phyloP scores from a whole-genome alignment of 2,329 filamentous ascomycete species.

The Xylariaceae sp. region DNA sequence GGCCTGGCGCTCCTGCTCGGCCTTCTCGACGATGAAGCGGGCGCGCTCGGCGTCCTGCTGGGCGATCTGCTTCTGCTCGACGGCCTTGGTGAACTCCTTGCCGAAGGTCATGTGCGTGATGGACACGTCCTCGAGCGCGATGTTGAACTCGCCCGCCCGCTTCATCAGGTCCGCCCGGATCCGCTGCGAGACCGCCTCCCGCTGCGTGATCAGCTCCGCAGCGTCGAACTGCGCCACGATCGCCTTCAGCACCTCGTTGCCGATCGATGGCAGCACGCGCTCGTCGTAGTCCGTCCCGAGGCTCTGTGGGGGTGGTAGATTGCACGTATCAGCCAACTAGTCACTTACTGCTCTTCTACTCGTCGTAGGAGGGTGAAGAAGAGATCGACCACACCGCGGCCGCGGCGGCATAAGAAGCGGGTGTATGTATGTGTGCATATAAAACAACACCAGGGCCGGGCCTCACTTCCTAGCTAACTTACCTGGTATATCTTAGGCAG shows the following conservation, averaged over 20 bases:
- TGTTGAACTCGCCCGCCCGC: constrained; percentile 97
- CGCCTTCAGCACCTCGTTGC: constrained; percentile 98
- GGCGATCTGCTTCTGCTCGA: constrained; percentile 99
- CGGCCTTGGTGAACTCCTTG: constrained; percentile 96
- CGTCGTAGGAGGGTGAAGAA: too few relatives aligned
- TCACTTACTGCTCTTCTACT: not conserved
- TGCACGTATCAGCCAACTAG: constrained; percentile 1
- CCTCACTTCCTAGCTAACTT: too few relatives aligned
- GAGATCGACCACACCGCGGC: too few relatives aligned
- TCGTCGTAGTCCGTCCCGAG: constrained; percentile 99
- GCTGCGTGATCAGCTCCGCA: constrained; percentile 97
- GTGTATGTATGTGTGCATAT: too few relatives aligned
- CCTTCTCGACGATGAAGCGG: constrained; percentile 96
- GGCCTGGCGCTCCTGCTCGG: constrained; percentile 97
- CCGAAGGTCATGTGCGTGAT: constrained; percentile 99
- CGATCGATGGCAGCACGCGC: constrained; percentile 95
- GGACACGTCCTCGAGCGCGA: constrained; percentile 95
- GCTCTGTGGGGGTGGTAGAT: constrained; percentile 69
- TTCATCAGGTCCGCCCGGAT: constrained; percentile 91
- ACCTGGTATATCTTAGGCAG: constrained; percentile 99
- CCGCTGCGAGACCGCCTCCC: constrained; percentile 92
- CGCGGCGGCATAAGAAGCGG: too few relatives aligned
- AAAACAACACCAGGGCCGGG: too few relatives aligned
- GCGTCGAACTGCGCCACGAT: constrained; percentile 99
- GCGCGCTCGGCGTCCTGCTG: constrained; percentile 98